Evolutionary conservation across 768 basidiomycete species (phyloP).

Genomic region (Leucocoprinus leucothites): DNA sequence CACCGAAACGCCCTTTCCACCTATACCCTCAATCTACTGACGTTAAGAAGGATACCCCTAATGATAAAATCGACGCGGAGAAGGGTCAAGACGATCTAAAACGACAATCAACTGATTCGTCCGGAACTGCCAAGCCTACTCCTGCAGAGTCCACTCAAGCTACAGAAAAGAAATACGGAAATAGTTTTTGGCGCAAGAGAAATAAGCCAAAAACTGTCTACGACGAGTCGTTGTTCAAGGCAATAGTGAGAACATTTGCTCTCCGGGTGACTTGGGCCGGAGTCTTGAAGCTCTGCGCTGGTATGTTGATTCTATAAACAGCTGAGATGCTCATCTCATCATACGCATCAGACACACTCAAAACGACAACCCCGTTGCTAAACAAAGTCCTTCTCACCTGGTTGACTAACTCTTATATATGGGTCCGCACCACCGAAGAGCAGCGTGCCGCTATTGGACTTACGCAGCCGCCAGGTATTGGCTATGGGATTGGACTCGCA

Average conservation of each 20-base stretch:
- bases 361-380: conserved; percentile 53
- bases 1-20: conserved; percentile 32
- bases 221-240: conserved; percentile 48
- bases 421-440: conserved; percentile 31
- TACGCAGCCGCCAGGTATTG: conserved; percentile 43
- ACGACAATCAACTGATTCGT: background rate
- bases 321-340: conserved; percentile 1
- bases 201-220: conserved; percentile 23
- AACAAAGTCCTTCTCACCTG: conserved; percentile 59
- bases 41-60: background rate
- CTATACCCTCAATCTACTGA: background rate
- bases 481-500: conserved; percentile 60
- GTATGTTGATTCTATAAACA: conserved; percentile 20
- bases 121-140: conserved; percentile 1
- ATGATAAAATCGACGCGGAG: conserved; percentile 11
- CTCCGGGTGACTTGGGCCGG: conserved; percentile 46
- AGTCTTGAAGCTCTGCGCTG: conserved; percentile 41
- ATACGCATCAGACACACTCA: conserved; percentile 34
- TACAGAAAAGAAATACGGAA: background rate
- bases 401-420: conserved; percentile 48
- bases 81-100: conserved; percentile 2
- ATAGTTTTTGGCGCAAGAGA: background rate
- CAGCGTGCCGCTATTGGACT: conserved; percentile 30
- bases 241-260: conserved; percentile 45
- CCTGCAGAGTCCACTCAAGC: conserved; percentile 8